Conservation (phyloP, 495 filamentous ascomycete species). For the Aspergillus carlsbadensis region DNA sequence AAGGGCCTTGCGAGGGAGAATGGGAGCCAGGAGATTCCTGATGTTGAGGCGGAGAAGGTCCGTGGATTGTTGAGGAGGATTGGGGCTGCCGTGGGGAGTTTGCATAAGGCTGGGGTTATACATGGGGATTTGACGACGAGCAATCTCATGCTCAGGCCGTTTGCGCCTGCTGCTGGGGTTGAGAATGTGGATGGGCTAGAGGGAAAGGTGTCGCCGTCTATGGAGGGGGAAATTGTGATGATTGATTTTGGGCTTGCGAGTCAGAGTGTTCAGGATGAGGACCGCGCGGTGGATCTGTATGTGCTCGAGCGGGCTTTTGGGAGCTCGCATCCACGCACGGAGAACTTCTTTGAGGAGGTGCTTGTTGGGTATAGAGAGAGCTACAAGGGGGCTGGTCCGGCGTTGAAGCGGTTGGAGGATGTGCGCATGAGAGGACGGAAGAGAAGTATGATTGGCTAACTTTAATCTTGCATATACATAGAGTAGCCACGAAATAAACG, state of each 20-base stretch:
- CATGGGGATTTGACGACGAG: conserved; percentile 98
- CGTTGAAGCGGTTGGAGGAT: conserved; percentile 81
- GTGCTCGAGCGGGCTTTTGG: conserved; percentile 95
- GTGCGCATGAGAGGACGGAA: conserved; percentile 96
- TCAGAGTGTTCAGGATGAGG: conserved; percentile 83
- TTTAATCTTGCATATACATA: not conserved
- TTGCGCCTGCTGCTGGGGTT: not conserved
- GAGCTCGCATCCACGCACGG: conserved; percentile 88
- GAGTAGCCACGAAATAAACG: not conserved
- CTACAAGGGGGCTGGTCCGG: conserved; percentile 56
- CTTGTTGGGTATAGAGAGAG: conserved; percentile 60
- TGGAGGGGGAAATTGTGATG: conserved; percentile 75
- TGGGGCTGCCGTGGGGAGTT: conserved; percentile 68
- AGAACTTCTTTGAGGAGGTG: conserved; percentile 68
- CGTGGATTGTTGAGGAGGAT: conserved; percentile 66
- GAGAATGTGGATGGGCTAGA: conserved; percentile 27
- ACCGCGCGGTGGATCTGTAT: conserved; percentile 94
- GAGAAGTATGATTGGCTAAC: conserved; percentile 89
- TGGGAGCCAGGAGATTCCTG: conserved; percentile 16
- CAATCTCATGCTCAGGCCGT: conserved; percentile 79
- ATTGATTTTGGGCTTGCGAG: conserved; percentile 95
- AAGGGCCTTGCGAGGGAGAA: not conserved
- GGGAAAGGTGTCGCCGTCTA: conserved; percentile 23
- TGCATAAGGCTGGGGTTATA: conserved; percentile 81
- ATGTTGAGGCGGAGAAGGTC: conserved; percentile 44